Conservation (phyloP, 495 filamentous ascomycete species). For the Pseudevernia furfuracea region DNA sequence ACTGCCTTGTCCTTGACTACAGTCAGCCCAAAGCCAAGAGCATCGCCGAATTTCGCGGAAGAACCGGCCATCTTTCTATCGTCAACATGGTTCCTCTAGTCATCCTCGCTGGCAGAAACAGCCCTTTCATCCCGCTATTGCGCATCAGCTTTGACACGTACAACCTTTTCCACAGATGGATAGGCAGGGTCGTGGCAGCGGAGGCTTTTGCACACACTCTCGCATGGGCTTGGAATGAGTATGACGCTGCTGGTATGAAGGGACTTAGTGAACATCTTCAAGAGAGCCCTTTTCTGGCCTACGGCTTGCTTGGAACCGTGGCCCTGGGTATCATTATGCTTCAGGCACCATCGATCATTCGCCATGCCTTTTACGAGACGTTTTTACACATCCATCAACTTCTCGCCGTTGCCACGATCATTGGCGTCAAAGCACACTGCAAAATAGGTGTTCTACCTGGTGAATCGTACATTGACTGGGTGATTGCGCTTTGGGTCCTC, state of each 20-base stretch:
- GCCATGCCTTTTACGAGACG: constrained; percentile 85
- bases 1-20: constrained; percentile 68
- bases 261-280: constrained; percentile 51
- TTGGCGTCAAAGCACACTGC: constrained; percentile 65
- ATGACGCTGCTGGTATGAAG: constrained; percentile 38
- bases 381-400: constrained; percentile 76
- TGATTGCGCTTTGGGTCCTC: constrained; percentile 56
- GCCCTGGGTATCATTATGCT: constrained; percentile 57
- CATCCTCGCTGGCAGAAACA: constrained; percentile 84
- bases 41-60: constrained; percentile 66
- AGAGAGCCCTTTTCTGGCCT: constrained; percentile 53
- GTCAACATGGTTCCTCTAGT: constrained; percentile 91
- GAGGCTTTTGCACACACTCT: constrained; percentile 68
- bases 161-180: constrained; percentile 92
- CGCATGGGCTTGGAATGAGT: constrained; percentile 56
- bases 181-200: constrained; percentile 76
- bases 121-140: constrained; percentile 75
- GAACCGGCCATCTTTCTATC: constrained; percentile 71
- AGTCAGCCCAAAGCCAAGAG: constrained; percentile 43
- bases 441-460: constrained; percentile 53
- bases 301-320: constrained; percentile 43
- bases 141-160: constrained; percentile 93
- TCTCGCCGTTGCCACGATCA: constrained; percentile 53
- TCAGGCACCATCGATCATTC: constrained; percentile 66
- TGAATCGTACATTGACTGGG: constrained; percentile 51